Evolutionary conservation across 1,284 basidiomycete species (phyloP).

Genomic region (Irpex sp.): DNA sequence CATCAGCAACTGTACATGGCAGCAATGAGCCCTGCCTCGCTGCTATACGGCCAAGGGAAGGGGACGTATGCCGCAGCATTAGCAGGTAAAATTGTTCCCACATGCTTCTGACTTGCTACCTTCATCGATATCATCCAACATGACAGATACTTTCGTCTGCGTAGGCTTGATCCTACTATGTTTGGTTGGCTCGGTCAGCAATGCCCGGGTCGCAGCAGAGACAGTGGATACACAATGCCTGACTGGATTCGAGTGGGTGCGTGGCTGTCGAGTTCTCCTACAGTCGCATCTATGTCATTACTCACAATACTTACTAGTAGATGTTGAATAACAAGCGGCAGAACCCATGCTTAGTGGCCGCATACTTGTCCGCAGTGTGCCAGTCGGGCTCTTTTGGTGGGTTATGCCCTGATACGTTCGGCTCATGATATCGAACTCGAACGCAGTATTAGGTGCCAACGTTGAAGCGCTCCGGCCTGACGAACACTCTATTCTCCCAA

Average conservation of each 20-base stretch:
- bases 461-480: neutral
- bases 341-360: neutral
- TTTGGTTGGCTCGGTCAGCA: neutral
- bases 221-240: neutral
- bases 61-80: no score
- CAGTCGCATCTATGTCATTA: neutral
- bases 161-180: neutral
- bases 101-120: no score
- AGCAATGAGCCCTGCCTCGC: neutral
- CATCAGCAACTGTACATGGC: neutral
- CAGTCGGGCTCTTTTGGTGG: neutral
- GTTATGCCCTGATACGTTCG: neutral
- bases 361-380: neutral
- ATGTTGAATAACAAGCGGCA: neutral
- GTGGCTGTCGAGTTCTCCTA: neutral
- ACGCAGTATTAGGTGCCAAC: neutral
- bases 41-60: no score
- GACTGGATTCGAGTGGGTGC: neutral
- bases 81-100: no score
- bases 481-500: neutral
- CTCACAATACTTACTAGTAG: neutral
- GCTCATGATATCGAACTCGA: no score
- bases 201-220: neutral
- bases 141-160: neutral
- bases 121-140: neutral